phyloP scores from a whole-genome alignment of 805 yeast genomes.

The Lachancea quebecensis region DNA sequence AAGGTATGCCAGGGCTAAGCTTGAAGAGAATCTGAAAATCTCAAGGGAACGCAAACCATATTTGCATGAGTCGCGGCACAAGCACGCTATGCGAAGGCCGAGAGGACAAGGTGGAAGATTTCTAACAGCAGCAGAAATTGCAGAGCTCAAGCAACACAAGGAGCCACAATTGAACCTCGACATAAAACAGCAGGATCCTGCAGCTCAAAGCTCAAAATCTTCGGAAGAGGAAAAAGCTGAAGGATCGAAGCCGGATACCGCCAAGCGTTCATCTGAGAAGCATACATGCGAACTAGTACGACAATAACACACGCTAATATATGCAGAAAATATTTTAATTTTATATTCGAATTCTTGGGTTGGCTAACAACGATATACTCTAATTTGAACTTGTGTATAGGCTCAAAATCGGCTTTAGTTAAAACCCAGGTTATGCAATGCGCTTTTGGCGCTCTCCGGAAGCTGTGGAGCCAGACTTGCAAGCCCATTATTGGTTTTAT shows the following conservation, averaged over 20 bases:
- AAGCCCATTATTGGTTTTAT: constrained; percentile 15
- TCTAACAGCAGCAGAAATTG: constrained; percentile 82
- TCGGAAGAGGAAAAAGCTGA: not conserved
- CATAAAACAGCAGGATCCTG: constrained; percentile 5
- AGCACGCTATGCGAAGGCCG: constrained; percentile 98
- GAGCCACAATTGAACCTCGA: constrained; percentile 1
- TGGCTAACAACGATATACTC: not conserved
- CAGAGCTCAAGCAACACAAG: constrained; percentile 41
- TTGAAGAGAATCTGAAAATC: constrained; percentile 81
- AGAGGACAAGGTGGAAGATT: constrained; percentile 99
- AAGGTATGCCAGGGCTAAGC: constrained; percentile 85
- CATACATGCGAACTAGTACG: not conserved
- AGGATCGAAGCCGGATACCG: not conserved
- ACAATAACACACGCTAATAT: constrained; percentile 1
- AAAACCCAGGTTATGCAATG: constrained; percentile 16
- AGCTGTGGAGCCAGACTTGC: constrained; percentile 24
- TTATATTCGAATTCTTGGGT: not conserved
- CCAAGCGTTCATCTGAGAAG: no score
- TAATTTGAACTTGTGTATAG: not conserved
- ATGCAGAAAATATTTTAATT: not conserved
- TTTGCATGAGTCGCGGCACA: constrained; percentile 92
- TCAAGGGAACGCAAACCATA: constrained; percentile 91
- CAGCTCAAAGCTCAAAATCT: not conserved
- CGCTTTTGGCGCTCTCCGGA: constrained; percentile 20
- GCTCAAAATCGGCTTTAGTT: not conserved